Evolutionary conservation across 2,329 filamentous ascomycete species (phyloP).

Genomic region (Neopestalotiopsis rosae): DNA sequence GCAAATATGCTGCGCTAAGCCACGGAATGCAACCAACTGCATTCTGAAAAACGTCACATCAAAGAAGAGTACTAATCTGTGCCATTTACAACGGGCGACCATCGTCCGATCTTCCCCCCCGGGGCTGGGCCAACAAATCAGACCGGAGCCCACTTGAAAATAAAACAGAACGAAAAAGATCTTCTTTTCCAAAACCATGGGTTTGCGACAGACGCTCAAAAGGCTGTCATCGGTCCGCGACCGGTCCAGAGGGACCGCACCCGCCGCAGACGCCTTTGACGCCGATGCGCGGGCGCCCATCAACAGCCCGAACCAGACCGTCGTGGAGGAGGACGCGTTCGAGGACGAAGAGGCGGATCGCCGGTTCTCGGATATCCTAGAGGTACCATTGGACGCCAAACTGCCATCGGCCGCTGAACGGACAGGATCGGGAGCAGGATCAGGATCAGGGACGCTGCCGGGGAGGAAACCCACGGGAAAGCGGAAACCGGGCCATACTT

Average conservation of each 20-base stretch:
- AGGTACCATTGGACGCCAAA: not conserved
- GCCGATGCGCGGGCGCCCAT: slow-evolving; percentile 1
- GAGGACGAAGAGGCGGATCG: not conserved
- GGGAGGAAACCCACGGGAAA: slow-evolving; percentile 11
- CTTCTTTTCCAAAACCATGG: not conserved
- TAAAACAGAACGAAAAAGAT: not conserved
- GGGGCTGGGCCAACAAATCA: too few relatives aligned
- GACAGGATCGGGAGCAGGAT: not conserved
- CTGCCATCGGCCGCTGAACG: not conserved
- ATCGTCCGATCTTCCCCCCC: too few relatives aligned
- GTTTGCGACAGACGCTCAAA: slow-evolving; percentile 12
- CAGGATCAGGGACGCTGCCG: not conserved
- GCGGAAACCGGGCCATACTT: slow-evolving; percentile 4
- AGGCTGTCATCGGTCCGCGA: slow-evolving; percentile 3
- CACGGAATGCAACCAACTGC: too few relatives aligned
- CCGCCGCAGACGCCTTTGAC: not conserved
- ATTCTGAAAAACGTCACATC: too few relatives aligned
- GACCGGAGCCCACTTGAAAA: not conserved
- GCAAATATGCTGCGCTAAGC: too few relatives aligned
- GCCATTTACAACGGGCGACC: too few relatives aligned
- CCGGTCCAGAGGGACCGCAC: not conserved
- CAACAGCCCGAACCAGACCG: not conserved
- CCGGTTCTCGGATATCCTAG: not conserved
- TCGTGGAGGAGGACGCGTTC: not conserved
- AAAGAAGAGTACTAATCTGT: too few relatives aligned